phyloP scores from a whole-genome alignment of 208 protist species.

The Herpetomonas tarakana region DNA sequence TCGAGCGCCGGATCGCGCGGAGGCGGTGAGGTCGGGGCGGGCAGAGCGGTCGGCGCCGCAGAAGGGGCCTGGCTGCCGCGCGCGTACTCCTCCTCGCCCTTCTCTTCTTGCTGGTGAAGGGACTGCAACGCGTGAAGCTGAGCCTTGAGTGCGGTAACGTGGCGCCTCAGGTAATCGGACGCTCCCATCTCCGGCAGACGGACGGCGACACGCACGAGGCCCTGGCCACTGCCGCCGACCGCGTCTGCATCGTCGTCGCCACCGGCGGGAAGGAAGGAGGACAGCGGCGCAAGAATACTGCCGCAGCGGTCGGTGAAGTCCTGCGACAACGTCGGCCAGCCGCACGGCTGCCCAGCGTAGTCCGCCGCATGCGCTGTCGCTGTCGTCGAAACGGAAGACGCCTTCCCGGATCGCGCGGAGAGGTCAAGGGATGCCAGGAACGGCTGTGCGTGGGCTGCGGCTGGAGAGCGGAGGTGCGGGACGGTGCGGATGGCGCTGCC shows the following conservation, averaged over 20 bases:
- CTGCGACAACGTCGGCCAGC: slow-evolving; percentile 49
- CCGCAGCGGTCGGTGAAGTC: slow-evolving; percentile 57
- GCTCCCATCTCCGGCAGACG: slow-evolving; percentile 14
- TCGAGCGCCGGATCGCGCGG: no score
- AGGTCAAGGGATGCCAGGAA: neutral
- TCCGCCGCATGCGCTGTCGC: neutral
- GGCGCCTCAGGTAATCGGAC: slow-evolving; percentile 15
- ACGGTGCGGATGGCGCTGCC: neutral
- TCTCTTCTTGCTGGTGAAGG: neutral
- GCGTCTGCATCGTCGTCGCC: neutral
- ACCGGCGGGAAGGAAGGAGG: slow-evolving; percentile 19
- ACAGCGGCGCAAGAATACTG: slow-evolving; percentile 44
- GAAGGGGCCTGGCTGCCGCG: no score
- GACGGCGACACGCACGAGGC: slow-evolving; percentile 10
- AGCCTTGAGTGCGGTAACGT: slow-evolving; percentile 4
- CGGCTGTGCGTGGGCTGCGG: neutral
- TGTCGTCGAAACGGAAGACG: neutral
- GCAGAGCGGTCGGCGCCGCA: neutral
- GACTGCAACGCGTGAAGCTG: neutral
- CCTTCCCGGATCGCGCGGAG: neutral
- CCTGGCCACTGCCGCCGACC: slow-evolving; percentile 1
- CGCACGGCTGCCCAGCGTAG: slow-evolving; percentile 8
- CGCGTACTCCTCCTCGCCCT: slow-evolving; percentile 5
- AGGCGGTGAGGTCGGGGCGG: no score
- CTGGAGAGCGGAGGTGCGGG: neutral